Evolutionary conservation across 345 rosid species (phyloP), one percentile per base, ranked within the genome.

Genomic region (Populus euphratica): DNA sequence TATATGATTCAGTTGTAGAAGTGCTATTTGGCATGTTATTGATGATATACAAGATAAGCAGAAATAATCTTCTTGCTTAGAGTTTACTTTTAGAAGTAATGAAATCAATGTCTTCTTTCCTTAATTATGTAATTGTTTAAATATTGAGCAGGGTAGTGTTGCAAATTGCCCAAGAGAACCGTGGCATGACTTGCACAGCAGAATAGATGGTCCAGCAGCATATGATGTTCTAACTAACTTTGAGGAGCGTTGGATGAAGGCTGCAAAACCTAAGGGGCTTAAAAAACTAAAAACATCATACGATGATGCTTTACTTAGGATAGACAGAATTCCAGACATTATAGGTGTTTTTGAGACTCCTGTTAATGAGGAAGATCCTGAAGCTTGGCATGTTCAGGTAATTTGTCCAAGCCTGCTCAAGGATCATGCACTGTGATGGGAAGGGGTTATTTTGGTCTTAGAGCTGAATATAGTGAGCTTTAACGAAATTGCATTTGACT

Each of bases 321-420:
- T 92, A 73, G 91, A 89, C 16, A 89, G 96, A 84, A 90, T 95
- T 83, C 93, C 95, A 27, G 97, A 92, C 68, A 93, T 95, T 33
- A 31, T 93, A 78, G 89, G 97, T 66, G 76, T 87, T 41, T 76
- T 79, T 50, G 98, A 95, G 82, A 80, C 86, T 81, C 90, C 90
- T 65, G 69, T 50, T 73, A 70, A 77, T 65, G 87, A 83, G 74
- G 79, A 90, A 63, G 87, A 90, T 78, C 92, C 91, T 3, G 98
- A 95, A 83, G 81, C 83, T 82, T 93, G 99, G 99, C 98, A 95
- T 80, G 90, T 89, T 84, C 99, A 95, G 93, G 99, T 95, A 86
- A 79, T 70, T 70, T 70, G 8, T 59, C 36, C 14, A 36, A 21
- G n/a, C 18, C 73, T 76, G 31, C 20, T 67, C 44, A 50, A 64